Evolutionary conservation across 2,329 filamentous ascomycete species (phyloP).

Genomic region (Aspergillus sp.): DNA sequence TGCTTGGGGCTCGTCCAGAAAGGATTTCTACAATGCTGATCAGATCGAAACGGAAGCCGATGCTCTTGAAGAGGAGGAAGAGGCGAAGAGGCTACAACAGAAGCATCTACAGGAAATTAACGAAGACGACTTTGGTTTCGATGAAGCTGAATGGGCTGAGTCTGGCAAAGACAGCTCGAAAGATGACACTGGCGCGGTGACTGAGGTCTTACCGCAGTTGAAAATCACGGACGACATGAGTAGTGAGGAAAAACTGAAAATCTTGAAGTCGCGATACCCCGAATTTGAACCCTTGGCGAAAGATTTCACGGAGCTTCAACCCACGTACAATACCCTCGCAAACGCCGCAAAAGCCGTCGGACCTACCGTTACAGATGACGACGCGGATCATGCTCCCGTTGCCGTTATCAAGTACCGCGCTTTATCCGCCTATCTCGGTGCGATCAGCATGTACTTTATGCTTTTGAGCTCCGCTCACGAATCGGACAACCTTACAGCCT

Average conservation of each 20-base stretch:
- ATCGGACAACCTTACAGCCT: slow-evolving; percentile 55
- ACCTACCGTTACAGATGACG: slow-evolving; percentile 33
- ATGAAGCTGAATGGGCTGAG: slow-evolving; percentile 80
- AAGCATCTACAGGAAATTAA: slow-evolving; percentile 88
- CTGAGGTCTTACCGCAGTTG: slow-evolving; percentile 80
- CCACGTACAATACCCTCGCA: slow-evolving; percentile 58
- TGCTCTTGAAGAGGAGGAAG: slow-evolving; percentile 87
- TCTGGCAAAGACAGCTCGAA: slow-evolving; percentile 52
- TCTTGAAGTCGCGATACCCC: slow-evolving; percentile 80
- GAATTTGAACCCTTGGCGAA: slow-evolving; percentile 85
- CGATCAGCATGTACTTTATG: slow-evolving; percentile 91
- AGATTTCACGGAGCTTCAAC: slow-evolving; percentile 73
- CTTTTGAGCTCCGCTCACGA: slow-evolving; percentile 78
- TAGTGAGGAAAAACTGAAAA: slow-evolving; percentile 69
- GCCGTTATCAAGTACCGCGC: slow-evolving; percentile 73
- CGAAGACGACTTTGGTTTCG: slow-evolving; percentile 90
- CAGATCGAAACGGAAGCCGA: slow-evolving; percentile 67
- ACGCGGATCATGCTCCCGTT: slow-evolving; percentile 49
- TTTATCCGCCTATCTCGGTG: slow-evolving; percentile 79
- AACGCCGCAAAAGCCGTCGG: slow-evolving; percentile 60
- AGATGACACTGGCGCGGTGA: slow-evolving; percentile 61
- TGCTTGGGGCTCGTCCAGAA: slow-evolving; percentile 84
- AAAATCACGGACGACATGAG: slow-evolving; percentile 79
- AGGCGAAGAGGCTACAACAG: slow-evolving; percentile 83
- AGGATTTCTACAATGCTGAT: slow-evolving; percentile 93